These are phyloP conservation scores for Cytospora piceicola DNA, from an alignment of 2,329 filamentous ascomycete genomes.

Conservation along the genomic window DNA sequence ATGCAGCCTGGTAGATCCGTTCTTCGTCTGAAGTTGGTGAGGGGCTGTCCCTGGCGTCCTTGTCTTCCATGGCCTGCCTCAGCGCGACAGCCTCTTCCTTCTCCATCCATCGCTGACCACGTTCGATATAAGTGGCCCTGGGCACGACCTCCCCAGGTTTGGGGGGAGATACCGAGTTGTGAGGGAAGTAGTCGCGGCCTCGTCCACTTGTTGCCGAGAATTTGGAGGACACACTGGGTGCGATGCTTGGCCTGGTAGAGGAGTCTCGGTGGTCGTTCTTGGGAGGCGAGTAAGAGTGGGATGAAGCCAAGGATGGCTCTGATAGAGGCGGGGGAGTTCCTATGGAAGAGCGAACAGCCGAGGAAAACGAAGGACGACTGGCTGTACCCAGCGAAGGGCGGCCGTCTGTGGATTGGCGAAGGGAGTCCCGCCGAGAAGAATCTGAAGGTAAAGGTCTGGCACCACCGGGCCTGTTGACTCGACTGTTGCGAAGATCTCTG, in stretches of 20 bases:
- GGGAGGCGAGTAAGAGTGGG: conserved; percentile 28
- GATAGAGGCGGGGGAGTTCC: conserved; percentile 31
- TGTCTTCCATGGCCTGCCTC: conserved; percentile 72
- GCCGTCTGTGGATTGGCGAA: conserved; percentile 40
- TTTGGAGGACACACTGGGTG: conserved; percentile 53
- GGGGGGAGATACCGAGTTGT: conserved; percentile 48
- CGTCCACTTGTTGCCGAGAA: conserved; percentile 51
- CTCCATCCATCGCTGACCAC: conserved; percentile 77
- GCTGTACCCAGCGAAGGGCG: conserved; percentile 37
- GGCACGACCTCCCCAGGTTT: conserved; percentile 66
- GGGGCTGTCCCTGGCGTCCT: conserved; percentile 59
- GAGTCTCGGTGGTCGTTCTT: conserved; percentile 32
- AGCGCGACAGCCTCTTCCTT: conserved; percentile 75
- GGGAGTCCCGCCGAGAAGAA: conserved; percentile 38
- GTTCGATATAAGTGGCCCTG: conserved; percentile 72
- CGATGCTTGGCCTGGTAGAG: conserved; percentile 45
- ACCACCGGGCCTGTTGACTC: conserved; percentile 69
- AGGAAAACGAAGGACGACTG: conserved; percentile 41
- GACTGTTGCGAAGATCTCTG: conserved; percentile 70
- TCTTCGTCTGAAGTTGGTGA: conserved; percentile 55
- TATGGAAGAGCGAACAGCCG: conserved; percentile 38
- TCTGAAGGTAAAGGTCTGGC: conserved; percentile 63
- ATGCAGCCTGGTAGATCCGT: conserved; percentile 69
- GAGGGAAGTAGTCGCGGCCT: conserved; percentile 58
- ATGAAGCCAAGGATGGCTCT: conserved; percentile 35